Percentiles rank a stretch among this genome's conserved stretches.
phyloP scores from a whole-genome alignment of 495 filamentous ascomycete species.

The Daldinia concentrica region DNA sequence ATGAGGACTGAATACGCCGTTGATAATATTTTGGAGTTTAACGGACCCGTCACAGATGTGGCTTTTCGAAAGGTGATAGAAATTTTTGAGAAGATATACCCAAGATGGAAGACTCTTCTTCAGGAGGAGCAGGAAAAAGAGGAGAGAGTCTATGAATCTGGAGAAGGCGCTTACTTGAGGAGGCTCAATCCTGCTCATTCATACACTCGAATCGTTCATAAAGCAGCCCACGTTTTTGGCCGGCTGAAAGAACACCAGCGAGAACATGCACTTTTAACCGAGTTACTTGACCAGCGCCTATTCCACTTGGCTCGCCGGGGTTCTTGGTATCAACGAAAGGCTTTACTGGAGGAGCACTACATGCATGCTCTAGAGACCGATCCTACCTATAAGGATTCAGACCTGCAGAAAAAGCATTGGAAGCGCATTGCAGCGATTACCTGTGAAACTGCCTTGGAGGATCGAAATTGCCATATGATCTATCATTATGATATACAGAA shows the following conservation, averaged over 20 bases:
- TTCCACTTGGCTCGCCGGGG: constrained; percentile 89
- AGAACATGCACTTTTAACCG: constrained; percentile 77
- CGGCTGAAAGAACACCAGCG: constrained; percentile 81
- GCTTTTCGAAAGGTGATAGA: constrained; percentile 68
- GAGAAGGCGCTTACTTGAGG: constrained; percentile 90
- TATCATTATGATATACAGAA: constrained; percentile 96
- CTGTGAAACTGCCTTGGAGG: constrained; percentile 87
- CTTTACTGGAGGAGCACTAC: constrained; percentile 93
- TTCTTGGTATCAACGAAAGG: constrained; percentile 96
- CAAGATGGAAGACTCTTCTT: constrained; percentile 80
- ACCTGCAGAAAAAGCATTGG: constrained; percentile 81
- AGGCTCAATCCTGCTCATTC: constrained; percentile 94
- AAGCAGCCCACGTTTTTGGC: constrained; percentile 78
- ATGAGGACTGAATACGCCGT: constrained; percentile 84
- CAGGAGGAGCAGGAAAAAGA: constrained; percentile 83
- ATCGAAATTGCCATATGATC: constrained; percentile 86
- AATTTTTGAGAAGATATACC: constrained; percentile 77
- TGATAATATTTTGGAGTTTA: constrained; percentile 86
- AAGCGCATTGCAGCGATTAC: constrained; percentile 79
- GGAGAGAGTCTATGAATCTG: constrained; percentile 78
- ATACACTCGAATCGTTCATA: constrained; percentile 92
- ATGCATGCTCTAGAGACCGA: constrained; percentile 71
- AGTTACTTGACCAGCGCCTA: constrained; percentile 80
- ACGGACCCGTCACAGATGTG: constrained; percentile 73
- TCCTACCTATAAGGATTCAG: constrained; percentile 45